These are phyloP conservation scores for Porphyrellus cyaneotinctus DNA, from an alignment of 768 basidiomycete species.

Conservation along the genomic window DNA sequence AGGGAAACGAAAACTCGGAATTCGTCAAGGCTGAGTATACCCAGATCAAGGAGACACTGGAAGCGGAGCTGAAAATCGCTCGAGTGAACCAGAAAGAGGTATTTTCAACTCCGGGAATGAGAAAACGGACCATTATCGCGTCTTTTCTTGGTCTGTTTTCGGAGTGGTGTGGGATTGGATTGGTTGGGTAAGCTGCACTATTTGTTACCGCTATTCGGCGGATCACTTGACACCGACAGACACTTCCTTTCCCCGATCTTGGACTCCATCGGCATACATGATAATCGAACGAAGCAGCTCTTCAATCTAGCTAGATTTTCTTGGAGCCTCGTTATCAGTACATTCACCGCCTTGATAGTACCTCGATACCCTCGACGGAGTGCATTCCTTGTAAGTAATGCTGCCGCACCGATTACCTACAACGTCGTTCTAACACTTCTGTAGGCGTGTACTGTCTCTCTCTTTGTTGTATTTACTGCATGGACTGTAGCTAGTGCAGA, in stretches of 20 bases:
- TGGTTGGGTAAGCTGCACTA: not conserved
- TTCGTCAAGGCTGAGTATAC: slow-evolving; percentile 48
- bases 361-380: slow-evolving; percentile 9
- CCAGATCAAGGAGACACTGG: slow-evolving; percentile 52
- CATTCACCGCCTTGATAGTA: not conserved
- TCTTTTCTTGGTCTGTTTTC: slow-evolving; percentile 4
- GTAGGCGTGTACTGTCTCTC: slow-evolving; percentile 8
- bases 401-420: not conserved
- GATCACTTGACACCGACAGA: not conserved
- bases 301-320: slow-evolving; percentile 4
- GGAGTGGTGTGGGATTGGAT: slow-evolving; percentile 9
- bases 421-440: not conserved
- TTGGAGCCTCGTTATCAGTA: slow-evolving; percentile 4
- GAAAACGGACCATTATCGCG: slow-evolving; percentile 5
- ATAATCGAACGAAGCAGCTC: slow-evolving; percentile 12
- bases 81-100: not conserved
- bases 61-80: slow-evolving; percentile 18
- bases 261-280: slow-evolving; percentile 11
- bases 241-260: slow-evolving; percentile 3
- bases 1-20: slow-evolving; percentile 38
- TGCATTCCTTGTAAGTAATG: not conserved
- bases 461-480: slow-evolving; percentile 8
- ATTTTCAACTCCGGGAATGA: slow-evolving; percentile 13
- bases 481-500: slow-evolving; percentile 17
- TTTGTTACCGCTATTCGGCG: not conserved